Evolutionary conservation across 768 basidiomycete genomes (phyloP).

Genomic region (Kwoniella shandongensis): DNA sequence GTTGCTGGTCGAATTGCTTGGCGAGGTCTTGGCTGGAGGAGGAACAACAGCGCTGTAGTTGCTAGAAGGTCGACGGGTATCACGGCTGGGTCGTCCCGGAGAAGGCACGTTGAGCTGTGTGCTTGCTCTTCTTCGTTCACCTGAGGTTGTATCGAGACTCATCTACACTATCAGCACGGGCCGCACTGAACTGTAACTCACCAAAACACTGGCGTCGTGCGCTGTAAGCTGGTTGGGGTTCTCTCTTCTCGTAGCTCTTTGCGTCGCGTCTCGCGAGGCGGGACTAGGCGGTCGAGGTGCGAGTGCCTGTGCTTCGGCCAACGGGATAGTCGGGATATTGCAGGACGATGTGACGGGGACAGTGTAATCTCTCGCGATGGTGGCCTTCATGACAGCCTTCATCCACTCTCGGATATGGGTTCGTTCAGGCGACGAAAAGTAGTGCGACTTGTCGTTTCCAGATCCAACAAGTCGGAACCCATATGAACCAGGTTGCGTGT

Average conservation of each 20-base stretch:
- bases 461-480: slow-evolving; percentile 94
- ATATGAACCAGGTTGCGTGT: slow-evolving; percentile 84
- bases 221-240: slow-evolving; percentile 71
- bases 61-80: slow-evolving; percentile 22
- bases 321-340: slow-evolving; percentile 93
- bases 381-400: slow-evolving; percentile 99
- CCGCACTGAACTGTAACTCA: slow-evolving; percentile 11
- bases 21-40: no score
- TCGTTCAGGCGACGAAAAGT: slow-evolving; percentile 89
- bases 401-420: slow-evolving; percentile 89
- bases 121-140: slow-evolving; percentile 19
- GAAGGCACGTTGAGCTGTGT: slow-evolving; percentile 16
- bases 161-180: slow-evolving; percentile 22
- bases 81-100: slow-evolving; percentile 19
- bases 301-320: slow-evolving; percentile 94
- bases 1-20: slow-evolving; percentile 4
- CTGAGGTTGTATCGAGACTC: slow-evolving; percentile 33
- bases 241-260: slow-evolving; percentile 79
- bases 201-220: slow-evolving; percentile 45
- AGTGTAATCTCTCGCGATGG: slow-evolving; percentile 88
- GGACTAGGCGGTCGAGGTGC: slow-evolving; percentile 95
- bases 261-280: slow-evolving; percentile 77
- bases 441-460: slow-evolving; percentile 72
- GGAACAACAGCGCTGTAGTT: slow-evolving; percentile 6
- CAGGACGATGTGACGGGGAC: slow-evolving; percentile 94